Conservation (phyloP, 2,329 filamentous ascomycete genomes). For the Ophiocordyceps unilateralis region DNA sequence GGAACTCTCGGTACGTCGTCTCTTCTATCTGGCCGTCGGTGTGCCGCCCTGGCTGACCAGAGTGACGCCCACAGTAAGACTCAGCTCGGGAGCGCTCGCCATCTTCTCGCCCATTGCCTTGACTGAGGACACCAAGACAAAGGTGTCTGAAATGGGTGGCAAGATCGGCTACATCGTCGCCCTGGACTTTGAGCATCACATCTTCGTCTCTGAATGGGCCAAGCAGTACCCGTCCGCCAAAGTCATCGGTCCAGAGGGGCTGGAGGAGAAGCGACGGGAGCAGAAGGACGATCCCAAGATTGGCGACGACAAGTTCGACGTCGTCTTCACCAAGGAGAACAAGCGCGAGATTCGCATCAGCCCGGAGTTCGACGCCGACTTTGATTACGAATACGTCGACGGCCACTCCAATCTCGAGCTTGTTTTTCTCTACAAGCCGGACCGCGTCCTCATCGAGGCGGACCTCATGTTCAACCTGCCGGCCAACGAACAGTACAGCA, state of each 20-base stretch:
- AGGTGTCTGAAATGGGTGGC: slow-evolving; percentile 47
- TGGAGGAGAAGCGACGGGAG: slow-evolving; percentile 63
- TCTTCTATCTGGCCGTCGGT: too few species aligned
- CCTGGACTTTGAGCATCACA: slow-evolving; percentile 84
- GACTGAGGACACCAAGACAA: slow-evolving; percentile 52
- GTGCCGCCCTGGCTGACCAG: too few species aligned
- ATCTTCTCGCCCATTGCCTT: slow-evolving; percentile 86
- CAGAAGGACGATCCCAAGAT: slow-evolving; percentile 28
- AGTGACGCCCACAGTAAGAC: slow-evolving; percentile 39
- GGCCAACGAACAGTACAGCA: slow-evolving; percentile 73
- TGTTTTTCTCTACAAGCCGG: slow-evolving; percentile 70
- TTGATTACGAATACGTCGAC: slow-evolving; percentile 70
- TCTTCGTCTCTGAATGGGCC: slow-evolving; percentile 78
- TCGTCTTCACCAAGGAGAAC: slow-evolving; percentile 47
- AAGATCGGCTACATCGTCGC: slow-evolving; percentile 73
- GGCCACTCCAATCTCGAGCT: slow-evolving; percentile 72
- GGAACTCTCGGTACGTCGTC: slow-evolving; percentile 56
- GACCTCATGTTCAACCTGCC: slow-evolving; percentile 90
- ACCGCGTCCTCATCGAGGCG: slow-evolving; percentile 66
- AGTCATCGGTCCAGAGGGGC: slow-evolving; percentile 66
- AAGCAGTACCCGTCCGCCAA: slow-evolving; percentile 60
- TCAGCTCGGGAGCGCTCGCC: slow-evolving; percentile 61
- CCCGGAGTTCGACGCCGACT: slow-evolving; percentile 71
- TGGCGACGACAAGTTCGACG: slow-evolving; percentile 39
- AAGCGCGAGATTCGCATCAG: slow-evolving; percentile 38